Conservation (phyloP, 2,329 filamentous ascomycete species). For the Xylaria sp. region DNA sequence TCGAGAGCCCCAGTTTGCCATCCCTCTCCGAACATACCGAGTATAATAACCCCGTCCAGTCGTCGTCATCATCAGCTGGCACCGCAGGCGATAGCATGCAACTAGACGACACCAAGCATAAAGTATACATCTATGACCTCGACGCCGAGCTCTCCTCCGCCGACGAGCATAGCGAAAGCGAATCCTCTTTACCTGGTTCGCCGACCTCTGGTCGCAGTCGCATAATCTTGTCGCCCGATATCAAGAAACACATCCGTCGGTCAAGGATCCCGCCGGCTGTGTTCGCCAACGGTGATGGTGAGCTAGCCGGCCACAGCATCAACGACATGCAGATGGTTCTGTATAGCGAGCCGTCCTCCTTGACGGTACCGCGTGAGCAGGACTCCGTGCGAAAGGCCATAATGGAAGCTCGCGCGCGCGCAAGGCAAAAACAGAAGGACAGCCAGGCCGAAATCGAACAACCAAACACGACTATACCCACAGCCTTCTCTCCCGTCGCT, state of each 20-base stretch:
- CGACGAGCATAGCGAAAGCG: conserved; percentile 33
- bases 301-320: conserved; percentile 59
- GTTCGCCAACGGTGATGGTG: conserved; percentile 65
- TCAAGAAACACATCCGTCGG: conserved; percentile 80
- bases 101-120: conserved; percentile 86
- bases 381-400: conserved; percentile 86
- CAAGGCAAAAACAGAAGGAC: conserved; percentile 67
- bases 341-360: conserved; percentile 72
- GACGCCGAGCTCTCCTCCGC: conserved; percentile 80
- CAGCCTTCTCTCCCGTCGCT: background rate
- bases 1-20: conserved; percentile 60
- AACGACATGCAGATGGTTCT: conserved; percentile 77
- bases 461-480: background rate
- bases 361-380: conserved; percentile 78
- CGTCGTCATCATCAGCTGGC: conserved; percentile 33
- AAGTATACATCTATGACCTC: conserved; percentile 90
- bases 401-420: conserved; percentile 77
- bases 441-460: conserved; percentile 46
- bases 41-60: conserved; percentile 30
- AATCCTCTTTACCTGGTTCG: conserved; percentile 57
- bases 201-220: conserved; percentile 65
- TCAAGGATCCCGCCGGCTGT: conserved; percentile 77
- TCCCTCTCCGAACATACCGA: conserved; percentile 36
- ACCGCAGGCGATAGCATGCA: conserved; percentile 72
- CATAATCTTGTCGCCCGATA: conserved; percentile 84